Percentiles rank a stretch among this genome's conserved stretches.
These are phyloP conservation scores for Salix dunnii DNA, from an alignment of 345 rosid genomes.

Conservation along the genomic window DNA sequence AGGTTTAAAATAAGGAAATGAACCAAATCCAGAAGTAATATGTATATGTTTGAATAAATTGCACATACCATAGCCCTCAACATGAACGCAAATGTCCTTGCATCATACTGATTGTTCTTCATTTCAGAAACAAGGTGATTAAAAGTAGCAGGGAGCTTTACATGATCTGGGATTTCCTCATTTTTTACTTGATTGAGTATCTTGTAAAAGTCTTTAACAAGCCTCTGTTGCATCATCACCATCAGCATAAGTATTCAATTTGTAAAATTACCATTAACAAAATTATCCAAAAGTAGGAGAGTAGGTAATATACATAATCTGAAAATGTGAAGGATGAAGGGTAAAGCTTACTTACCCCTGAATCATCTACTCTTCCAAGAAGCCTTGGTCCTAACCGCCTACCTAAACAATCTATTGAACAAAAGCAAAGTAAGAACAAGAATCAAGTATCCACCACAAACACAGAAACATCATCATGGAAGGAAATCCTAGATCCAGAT, in stretches of 20 bases:
- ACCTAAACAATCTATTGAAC: slow-evolving; percentile 88
- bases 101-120: slow-evolving; percentile 84
- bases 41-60: background rate
- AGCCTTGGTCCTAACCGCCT: slow-evolving; percentile 95
- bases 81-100: slow-evolving; percentile 71
- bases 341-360: slow-evolving; percentile 58
- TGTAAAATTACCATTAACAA: slow-evolving; percentile 21
- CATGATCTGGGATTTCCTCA: slow-evolving; percentile 75
- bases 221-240: slow-evolving; percentile 57
- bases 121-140: slow-evolving; percentile 79
- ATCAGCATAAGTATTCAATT: slow-evolving; percentile 22
- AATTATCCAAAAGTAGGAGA: background rate
- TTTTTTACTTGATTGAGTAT: slow-evolving; percentile 76
- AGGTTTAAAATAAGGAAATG: background rate
- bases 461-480: slow-evolving; percentile 8
- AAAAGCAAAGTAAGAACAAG: slow-evolving; percentile 16
- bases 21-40: background rate
- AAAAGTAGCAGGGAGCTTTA: slow-evolving; percentile 85
- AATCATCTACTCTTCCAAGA: slow-evolving; percentile 87
- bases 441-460: slow-evolving; percentile 18
- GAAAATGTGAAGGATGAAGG: background rate
- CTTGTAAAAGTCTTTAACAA: slow-evolving; percentile 79
- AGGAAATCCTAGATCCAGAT: background rate
- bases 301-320: background rate
- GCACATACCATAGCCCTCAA: slow-evolving; percentile 85